Conservation (phyloP, 257 asterid genomes). For the Agastache rugosa region DNA sequence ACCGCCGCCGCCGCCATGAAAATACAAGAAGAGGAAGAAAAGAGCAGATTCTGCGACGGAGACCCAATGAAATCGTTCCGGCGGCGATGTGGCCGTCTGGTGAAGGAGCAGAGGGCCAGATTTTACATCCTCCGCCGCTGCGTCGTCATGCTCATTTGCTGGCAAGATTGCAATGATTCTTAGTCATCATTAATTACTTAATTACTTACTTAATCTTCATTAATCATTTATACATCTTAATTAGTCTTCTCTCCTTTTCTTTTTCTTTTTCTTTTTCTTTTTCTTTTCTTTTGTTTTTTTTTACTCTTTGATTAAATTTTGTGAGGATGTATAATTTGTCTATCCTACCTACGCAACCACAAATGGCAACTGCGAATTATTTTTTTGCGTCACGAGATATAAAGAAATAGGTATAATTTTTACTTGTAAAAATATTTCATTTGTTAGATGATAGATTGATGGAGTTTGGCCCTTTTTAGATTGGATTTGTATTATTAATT, state of each 20-base stretch:
- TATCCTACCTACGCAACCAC: neutral
- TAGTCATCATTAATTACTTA: conserved; percentile 15
- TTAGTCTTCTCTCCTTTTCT: neutral
- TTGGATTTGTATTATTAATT: neutral
- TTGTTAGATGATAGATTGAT: neutral
- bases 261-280: neutral
- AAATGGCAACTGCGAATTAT: neutral
- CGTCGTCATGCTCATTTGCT: conserved; percentile 53
- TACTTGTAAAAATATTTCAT: neutral
- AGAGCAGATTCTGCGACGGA: conserved; percentile 11
- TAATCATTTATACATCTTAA: neutral
- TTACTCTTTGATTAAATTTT: neutral
- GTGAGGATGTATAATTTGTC: conserved; percentile 3
- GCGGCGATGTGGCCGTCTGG: conserved; percentile 44
- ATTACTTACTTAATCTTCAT: neutral
- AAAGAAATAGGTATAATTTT: neutral
- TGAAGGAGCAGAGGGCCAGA: conserved; percentile 52
- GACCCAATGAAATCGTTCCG: conserved; percentile 38
- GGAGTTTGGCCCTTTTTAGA: neutral
- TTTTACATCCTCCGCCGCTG: conserved; percentile 61
- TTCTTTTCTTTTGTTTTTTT: no score
- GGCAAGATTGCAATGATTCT: conserved; percentile 53
- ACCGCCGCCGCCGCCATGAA: conserved; percentile 30
- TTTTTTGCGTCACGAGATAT: neutral
- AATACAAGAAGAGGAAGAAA: conserved; percentile 17